These are phyloP conservation scores for Cyphellophora attinorum DNA, from an alignment of 2,329 filamentous ascomycete genomes.

Conservation along the genomic window DNA sequence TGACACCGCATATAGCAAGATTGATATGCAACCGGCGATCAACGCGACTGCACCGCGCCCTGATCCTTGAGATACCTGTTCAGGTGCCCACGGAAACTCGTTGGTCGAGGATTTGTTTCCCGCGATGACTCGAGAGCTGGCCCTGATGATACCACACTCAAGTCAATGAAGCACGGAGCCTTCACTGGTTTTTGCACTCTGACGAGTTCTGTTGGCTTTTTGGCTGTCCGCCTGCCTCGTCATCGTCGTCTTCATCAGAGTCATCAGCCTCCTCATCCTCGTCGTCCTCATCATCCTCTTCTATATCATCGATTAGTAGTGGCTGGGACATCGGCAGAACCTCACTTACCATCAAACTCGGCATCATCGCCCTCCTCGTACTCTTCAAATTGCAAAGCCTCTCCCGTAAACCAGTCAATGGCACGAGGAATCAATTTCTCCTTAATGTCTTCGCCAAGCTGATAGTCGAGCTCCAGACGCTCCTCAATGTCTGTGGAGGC, in stretches of 20 bases:
- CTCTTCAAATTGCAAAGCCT: slow-evolving; percentile 94
- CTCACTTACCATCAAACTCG: too few species aligned
- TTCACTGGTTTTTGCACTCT: slow-evolving; percentile 66
- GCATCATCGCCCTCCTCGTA: slow-evolving; percentile 76
- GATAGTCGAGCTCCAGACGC: slow-evolving; percentile 94
- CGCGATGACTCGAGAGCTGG: too few species aligned
- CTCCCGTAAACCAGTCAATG: slow-evolving; percentile 98
- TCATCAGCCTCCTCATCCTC: slow-evolving; percentile 79
- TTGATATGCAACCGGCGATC: too few species aligned
- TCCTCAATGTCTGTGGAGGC: slow-evolving; percentile 89
- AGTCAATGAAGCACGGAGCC: too few species aligned
- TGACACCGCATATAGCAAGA: too few species aligned
- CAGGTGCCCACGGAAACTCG: too few species aligned
- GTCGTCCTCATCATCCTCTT: slow-evolving; percentile 86
- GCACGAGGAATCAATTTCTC: slow-evolving; percentile 98
- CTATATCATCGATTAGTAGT: slow-evolving; percentile 84
- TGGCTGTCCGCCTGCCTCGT: slow-evolving; percentile 36
- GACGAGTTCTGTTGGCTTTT: slow-evolving; percentile 80
- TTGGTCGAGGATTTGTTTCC: too few species aligned
- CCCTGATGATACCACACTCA: too few species aligned
- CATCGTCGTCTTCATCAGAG: slow-evolving; percentile 56
- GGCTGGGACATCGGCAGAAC: too few species aligned
- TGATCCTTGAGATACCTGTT: too few species aligned
- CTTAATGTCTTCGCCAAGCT: slow-evolving; percentile 98
- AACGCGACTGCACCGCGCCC: too few species aligned